Percentiles rank a stretch among this genome's conserved stretches.
Evolutionary conservation across 148 eudicot species (phyloP).

Genomic region (Amaranthus palmeri): DNA sequence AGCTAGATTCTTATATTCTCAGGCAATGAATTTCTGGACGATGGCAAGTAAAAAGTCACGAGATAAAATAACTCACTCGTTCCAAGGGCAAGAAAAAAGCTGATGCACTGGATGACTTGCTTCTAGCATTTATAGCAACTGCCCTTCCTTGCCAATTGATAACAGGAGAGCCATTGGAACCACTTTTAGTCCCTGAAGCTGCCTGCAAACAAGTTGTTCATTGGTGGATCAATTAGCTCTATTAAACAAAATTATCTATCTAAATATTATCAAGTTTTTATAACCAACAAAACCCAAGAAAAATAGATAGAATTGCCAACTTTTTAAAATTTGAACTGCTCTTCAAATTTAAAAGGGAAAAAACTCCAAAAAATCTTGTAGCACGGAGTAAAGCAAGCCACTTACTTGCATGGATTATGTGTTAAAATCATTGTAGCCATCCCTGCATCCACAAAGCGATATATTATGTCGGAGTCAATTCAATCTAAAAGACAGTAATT

Average conservation of each 20-base stretch:
- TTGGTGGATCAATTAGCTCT: no score
- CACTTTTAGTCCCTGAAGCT: slow-evolving; percentile 98
- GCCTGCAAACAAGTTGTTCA: no score
- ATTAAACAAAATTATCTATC: no score
- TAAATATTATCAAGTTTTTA: no score
- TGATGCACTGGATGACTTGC: slow-evolving; percentile 88
- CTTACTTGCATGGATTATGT: slow-evolving; percentile 99
- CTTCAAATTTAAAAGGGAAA: background rate
- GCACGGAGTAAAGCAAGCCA: background rate
- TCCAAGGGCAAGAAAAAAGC: slow-evolving; percentile 96
- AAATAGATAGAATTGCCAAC: no score
- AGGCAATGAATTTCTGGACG: background rate
- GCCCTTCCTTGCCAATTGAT: slow-evolving; percentile 98
- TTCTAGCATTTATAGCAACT: slow-evolving; percentile 96
- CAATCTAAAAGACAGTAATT: no score
- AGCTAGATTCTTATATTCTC: no score
- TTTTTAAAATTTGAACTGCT: no score
- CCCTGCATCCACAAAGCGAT: slow-evolving; percentile 60
- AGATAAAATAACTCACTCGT: slow-evolving; percentile 47
- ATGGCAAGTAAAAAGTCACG: slow-evolving; percentile 1
- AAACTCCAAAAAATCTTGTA: background rate
- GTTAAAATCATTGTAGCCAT: slow-evolving; percentile 98
- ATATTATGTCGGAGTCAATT: no score
- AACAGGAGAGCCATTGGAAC: slow-evolving; percentile 99
- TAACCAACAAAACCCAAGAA: no score